These are phyloP conservation scores for Plasmodium berghei DNA, from an alignment of 169 alveolate genomes.

Conservation along the genomic window DNA sequence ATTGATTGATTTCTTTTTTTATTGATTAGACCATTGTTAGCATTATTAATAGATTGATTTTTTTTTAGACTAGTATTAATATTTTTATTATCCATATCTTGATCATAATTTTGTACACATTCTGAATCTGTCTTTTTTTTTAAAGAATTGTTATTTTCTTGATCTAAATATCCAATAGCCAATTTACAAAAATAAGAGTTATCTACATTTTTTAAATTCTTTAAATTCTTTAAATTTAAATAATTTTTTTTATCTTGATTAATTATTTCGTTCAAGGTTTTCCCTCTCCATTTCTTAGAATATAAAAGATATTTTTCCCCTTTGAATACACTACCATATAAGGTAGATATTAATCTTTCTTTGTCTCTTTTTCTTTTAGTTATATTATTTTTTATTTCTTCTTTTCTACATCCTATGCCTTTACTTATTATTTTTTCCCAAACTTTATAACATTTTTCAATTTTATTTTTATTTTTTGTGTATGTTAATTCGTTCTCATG, in stretches of 20 bases:
- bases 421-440: constrained; percentile 62
- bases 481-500: constrained; percentile 2
- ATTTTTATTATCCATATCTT: not conserved
- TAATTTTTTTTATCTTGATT: constrained; percentile 53
- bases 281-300: constrained; percentile 70
- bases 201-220: constrained; percentile 49
- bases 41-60: not conserved
- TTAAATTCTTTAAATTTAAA: constrained; percentile 29
- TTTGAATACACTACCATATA: constrained; percentile 64
- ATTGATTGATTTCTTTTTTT: not conserved
- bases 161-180: constrained; percentile 53
- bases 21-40: not conserved
- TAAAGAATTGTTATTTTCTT: constrained; percentile 2
- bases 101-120: not conserved
- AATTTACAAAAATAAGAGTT: constrained; percentile 40
- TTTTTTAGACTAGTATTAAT: not conserved
- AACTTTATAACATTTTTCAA: constrained; percentile 24
- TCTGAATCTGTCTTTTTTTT: constrained; percentile 2
- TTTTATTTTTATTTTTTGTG: constrained; percentile 20
- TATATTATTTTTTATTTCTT: constrained; percentile 34
- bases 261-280: constrained; percentile 64
- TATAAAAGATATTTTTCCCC: constrained; percentile 49
- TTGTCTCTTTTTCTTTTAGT: constrained; percentile 47
- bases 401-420: constrained; percentile 42
- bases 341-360: constrained; percentile 49